Evolutionary conservation across 176 grass and related monocot genomes (phyloP), one percentile per base, ranked within the genome.

Genomic region (Hsuehochloa calcarea): DNA sequence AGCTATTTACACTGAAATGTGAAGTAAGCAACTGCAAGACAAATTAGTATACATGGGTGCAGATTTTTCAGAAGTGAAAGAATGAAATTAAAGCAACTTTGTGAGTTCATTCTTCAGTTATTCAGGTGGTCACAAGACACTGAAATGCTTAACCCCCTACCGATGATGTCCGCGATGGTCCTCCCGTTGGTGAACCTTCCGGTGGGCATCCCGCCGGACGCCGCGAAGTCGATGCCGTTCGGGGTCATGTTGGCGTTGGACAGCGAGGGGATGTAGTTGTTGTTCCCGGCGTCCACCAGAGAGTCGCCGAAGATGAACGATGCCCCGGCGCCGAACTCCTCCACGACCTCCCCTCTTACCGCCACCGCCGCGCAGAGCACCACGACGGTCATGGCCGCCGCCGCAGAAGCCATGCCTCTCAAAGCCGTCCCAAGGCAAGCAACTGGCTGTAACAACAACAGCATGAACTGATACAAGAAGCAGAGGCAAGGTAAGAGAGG

Each of bases 221-320:
- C 93, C 12, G 84, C 64, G 80, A 98, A 98, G 83, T 98, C 96
- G 68, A 98, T 98, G 65, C 96, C 96, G 79, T 98, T 98, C 8
- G 96, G 96, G 0, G 43, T 71, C 52, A 94, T 95, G 82, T 98
- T 88, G 51, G 96, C 96, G 74, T 87, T 90, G 10, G 96, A 99
- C 7, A 99, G 82, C 15, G 96, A 66, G 4, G 87, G 77, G 64
- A 99, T 66, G 91, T 91, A 99, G 85, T 99, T 99, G 84, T 99
- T 99, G 77, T 99, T 99, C 27, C 96, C 96, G 8, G 91, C 84
- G 85, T 99, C 96, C 20, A 99, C 96, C 8, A 99, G 93, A 1
- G 93, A 99, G 82, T 99, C 96, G 0, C 96, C 93, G 54, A 99
- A 99, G 58, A 99, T 85, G 89, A 90, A 99, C 14, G 96, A 99